A percentile compares a stretch with the other conserved stretches of the same genome.
These are phyloP conservation scores for Leccinum pseudoinsigne DNA, from an alignment of 1,284 basidiomycete genomes.

Conservation along the genomic window DNA sequence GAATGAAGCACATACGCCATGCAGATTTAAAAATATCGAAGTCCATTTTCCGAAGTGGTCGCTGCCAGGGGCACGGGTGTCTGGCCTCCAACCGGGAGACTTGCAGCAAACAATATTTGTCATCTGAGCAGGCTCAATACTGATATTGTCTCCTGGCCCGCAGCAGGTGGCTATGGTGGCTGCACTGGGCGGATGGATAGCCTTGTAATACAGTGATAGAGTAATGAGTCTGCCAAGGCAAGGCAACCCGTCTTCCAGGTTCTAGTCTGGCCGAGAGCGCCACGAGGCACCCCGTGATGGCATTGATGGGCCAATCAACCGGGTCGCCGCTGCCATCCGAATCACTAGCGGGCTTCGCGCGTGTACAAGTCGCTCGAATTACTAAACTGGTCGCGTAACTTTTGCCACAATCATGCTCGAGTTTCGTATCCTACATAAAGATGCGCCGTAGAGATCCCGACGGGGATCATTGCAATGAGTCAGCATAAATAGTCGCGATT, in stretches of 20 bases:
- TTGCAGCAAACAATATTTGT: background rate
- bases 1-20: background rate
- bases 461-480: background rate
- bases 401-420: background rate
- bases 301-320: constrained; percentile 4
- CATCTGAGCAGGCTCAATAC: background rate
- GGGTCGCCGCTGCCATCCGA: constrained; percentile 4
- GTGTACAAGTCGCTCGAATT: background rate
- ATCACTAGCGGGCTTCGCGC: background rate
- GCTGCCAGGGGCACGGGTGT: background rate
- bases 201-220: background rate
- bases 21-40: background rate
- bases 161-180: background rate
- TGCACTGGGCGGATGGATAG: background rate
- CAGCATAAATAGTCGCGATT: background rate
- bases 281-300: constrained; percentile 6
- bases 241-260: background rate
- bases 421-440: background rate
- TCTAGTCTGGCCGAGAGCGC: constrained; percentile 1
- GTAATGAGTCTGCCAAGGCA: background rate
- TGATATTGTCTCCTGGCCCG: background rate
- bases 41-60: background rate
- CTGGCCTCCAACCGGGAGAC: background rate
- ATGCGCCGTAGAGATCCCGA: constrained; percentile 2
- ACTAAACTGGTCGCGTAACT: background rate